Evolutionary conservation across 2,329 filamentous ascomycete genomes (phyloP).

Genomic region (Colletotrichum sansevieriae): DNA sequence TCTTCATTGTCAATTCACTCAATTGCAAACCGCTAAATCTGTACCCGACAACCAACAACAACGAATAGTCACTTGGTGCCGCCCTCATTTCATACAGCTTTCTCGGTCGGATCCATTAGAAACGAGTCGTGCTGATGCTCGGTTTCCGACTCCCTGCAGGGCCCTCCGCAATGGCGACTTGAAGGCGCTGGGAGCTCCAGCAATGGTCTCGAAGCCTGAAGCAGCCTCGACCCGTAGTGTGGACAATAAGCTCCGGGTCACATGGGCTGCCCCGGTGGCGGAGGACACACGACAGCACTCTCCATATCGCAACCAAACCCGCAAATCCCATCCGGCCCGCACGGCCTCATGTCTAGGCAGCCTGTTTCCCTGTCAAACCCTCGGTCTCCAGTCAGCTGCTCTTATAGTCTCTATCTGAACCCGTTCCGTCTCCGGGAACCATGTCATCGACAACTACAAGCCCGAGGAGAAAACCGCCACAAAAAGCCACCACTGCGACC

Average conservation of each 20-base stretch:
- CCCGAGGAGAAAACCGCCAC: neutral
- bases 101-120: neutral
- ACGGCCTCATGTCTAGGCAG: neutral
- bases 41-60: neutral
- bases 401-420: neutral
- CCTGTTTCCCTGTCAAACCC: neutral
- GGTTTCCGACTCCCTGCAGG: conserved; percentile 19
- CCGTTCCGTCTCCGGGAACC: neutral
- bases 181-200: neutral
- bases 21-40: too few relatives aligned
- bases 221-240: neutral
- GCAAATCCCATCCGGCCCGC: conserved; percentile 15
- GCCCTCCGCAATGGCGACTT: neutral
- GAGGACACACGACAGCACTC: neutral
- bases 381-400: neutral
- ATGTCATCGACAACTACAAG: conserved; percentile 22
- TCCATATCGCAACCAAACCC: conserved; percentile 9
- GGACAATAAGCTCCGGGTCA: conserved; percentile 17
- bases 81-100: neutral
- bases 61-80: neutral
- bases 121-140: neutral
- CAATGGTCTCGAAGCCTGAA: neutral
- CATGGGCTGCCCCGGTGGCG: neutral
- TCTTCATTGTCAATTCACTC: too few relatives aligned
- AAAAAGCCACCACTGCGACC: neutral